Conservation (phyloP, 2,329 filamentous ascomycete genomes). For the Fusarium multiceps region DNA sequence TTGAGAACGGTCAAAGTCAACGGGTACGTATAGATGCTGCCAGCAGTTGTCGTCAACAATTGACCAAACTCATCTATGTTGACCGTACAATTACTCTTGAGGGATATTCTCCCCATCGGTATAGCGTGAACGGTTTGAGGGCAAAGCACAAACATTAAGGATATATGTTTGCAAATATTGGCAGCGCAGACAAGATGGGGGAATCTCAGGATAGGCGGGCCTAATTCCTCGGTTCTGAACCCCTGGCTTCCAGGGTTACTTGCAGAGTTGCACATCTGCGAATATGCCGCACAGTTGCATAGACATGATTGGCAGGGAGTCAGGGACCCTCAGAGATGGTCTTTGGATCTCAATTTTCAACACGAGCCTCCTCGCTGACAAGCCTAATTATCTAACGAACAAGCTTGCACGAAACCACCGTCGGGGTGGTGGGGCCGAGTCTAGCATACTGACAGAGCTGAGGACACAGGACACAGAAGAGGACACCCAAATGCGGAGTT, state of each 20-base stretch:
- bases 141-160: background rate
- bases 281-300: slow-evolving; percentile 42
- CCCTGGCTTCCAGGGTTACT: slow-evolving; percentile 39
- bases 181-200: slow-evolving; percentile 19
- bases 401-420: slow-evolving; percentile 37
- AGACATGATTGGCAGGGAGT: slow-evolving; percentile 40
- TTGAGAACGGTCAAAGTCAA: slow-evolving; percentile 19
- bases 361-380: slow-evolving; percentile 22
- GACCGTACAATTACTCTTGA: background rate
- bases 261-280: slow-evolving; percentile 36
- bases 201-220: slow-evolving; percentile 42
- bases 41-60: background rate
- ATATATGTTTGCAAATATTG: slow-evolving; percentile 7
- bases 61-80: background rate
- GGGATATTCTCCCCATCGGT: background rate
- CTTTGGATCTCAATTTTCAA: slow-evolving; percentile 34
- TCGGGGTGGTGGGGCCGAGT: slow-evolving; percentile 32
- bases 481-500: slow-evolving; percentile 18
- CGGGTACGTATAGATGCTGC: background rate
- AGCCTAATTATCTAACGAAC: background rate
- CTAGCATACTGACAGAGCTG: slow-evolving; percentile 15
- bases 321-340: slow-evolving; percentile 28
- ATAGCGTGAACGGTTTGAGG: background rate
- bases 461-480: background rate
- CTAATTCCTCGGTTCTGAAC: slow-evolving; percentile 43